Evolutionary conservation across 345 rosid species (phyloP), one percentile per base, ranked within the genome.

Genomic region (Turritis glabra): DNA sequence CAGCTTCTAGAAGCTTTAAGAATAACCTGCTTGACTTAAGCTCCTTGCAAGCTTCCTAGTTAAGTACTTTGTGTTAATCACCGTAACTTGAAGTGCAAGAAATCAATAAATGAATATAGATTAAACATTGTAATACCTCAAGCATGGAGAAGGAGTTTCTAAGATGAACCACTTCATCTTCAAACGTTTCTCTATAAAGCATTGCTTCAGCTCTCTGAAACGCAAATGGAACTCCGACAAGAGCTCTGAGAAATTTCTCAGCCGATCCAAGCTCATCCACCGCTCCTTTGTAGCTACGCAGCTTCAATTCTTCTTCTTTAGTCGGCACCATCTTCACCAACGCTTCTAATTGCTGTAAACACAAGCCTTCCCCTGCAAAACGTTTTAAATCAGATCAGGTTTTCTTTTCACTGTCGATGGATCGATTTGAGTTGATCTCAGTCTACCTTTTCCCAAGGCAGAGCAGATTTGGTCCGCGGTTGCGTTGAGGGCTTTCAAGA

Each of bases 21-120:
- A 95, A 95, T 21, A 95, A 82, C 72, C 97, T 85, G 79, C 92
- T 90, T 58, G 99, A 95, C 55, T 97, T 84, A 30, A 95, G 94
- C 80, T 92, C 97, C 85, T 85, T 92, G 87, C 98, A 95, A 25
- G 98, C 99, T 75, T 95, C 99, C 99, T 95, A 70, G 3, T 29
- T 22, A 67, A 5, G 53, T 51, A 58, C 56, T 35, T 22, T 5
- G 13, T 14, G 38, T 77, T 71, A 77, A 14, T 63, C 72, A 77
- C 10, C 1, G 37, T 77, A 55, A 1, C 80, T 77, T 77, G 67
- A 37, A 17, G 1, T 0, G 6, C 72, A 77, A 55, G 71, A 1
- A 77, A 77, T 25, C 17, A 69, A 1, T 7, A 62, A 61, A 64
- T n/a, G 27, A 56, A 25, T 3, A 25, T 61, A 32, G 15, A 35